These are phyloP conservation scores for Phaeosphaeriaceae sp. DNA, from an alignment of 2,329 filamentous ascomycete genomes.

Conservation along the genomic window DNA sequence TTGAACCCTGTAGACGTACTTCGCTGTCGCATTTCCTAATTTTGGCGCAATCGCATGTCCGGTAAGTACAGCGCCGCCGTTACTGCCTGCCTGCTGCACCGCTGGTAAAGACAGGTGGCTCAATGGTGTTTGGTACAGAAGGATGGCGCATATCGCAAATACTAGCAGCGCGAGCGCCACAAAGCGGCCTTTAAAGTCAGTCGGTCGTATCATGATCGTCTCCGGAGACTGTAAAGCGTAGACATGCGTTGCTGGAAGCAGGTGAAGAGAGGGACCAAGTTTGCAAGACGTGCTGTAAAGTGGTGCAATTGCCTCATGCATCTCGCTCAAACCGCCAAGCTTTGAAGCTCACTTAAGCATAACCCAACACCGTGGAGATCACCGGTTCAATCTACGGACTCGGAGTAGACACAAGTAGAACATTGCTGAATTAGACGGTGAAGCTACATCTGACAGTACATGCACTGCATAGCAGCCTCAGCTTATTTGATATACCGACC, in stretches of 20 bases:
- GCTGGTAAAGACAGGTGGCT: conserved; percentile 28
- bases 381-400: neutral
- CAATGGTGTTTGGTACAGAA: conserved; percentile 60
- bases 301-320: conserved; percentile 4
- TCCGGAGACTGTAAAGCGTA: neutral
- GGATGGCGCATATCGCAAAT: conserved; percentile 62
- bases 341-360: conserved; percentile 8
- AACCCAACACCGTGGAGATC: conserved; percentile 13
- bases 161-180: conserved; percentile 59
- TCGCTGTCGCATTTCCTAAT: conserved; percentile 81
- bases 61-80: conserved; percentile 53
- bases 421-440: neutral
- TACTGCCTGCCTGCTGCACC: conserved; percentile 21
- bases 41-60: conserved; percentile 80
- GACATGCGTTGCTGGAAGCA: neutral
- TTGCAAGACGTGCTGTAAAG: conserved; percentile 5
- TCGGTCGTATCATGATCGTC: conserved; percentile 36
- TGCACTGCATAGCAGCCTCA: neutral
- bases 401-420: neutral
- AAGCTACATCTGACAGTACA: neutral
- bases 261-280: neutral
- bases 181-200: conserved; percentile 45
- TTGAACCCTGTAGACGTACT: conserved; percentile 50
- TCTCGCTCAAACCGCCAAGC: conserved; percentile 20
- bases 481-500: conserved; percentile 26